A percentile compares a stretch with the other conserved stretches of the same genome.
Evolutionary conservation across 352 stramenopile species (phyloP).

Genomic region (Peronospora destructor): DNA sequence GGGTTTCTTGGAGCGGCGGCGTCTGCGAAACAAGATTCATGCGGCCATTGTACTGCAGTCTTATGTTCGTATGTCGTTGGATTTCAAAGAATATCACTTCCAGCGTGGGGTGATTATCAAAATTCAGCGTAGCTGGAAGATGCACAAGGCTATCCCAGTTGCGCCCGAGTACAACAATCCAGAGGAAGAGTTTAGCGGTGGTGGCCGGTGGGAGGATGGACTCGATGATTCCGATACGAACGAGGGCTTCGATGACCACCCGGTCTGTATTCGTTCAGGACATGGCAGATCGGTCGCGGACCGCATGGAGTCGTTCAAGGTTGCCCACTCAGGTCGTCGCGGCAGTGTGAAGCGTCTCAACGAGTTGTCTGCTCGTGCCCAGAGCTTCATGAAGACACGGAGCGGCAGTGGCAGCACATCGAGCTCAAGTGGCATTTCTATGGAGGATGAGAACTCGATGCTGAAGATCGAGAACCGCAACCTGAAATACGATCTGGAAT

Average conservation of each 20-base stretch:
- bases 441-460: constrained; percentile 84
- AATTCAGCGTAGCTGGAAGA: constrained; percentile 66
- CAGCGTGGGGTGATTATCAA: constrained; percentile 58
- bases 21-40: constrained; percentile 51
- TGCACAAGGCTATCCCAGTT: constrained; percentile 37
- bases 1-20: constrained; percentile 73
- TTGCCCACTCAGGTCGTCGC: constrained; percentile 35
- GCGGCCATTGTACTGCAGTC: constrained; percentile 77
- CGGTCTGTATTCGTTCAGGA: constrained; percentile 24
- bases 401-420: constrained; percentile 61
- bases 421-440: constrained; percentile 55
- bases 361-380: constrained; percentile 58
- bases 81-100: constrained; percentile 63
- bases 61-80: constrained; percentile 70
- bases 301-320: constrained; percentile 58
- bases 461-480: constrained; percentile 85
- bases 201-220: constrained; percentile 44
- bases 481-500: constrained; percentile 81
- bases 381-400: constrained; percentile 61
- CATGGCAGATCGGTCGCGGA: constrained; percentile 48
- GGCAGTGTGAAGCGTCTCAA: constrained; percentile 66
- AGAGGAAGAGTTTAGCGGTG: constrained; percentile 35
- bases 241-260: constrained; percentile 47
- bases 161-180: constrained; percentile 19
- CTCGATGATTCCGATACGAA: constrained; percentile 41